Conservation (phyloP, 2,329 filamentous ascomycete genomes). For the Talaromyces sp. region DNA sequence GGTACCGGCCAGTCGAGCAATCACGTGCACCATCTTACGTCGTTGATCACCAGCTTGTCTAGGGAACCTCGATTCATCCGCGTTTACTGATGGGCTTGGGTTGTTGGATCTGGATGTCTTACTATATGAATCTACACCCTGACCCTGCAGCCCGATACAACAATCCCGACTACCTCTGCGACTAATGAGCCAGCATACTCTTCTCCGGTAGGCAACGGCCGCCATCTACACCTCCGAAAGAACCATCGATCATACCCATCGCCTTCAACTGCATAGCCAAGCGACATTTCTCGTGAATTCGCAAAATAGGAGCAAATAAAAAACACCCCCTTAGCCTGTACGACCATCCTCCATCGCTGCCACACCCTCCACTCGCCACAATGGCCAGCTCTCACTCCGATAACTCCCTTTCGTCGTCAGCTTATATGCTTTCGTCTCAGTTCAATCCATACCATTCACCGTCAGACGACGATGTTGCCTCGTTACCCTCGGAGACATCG, state of each 20-base stretch:
- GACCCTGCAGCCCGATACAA: background rate
- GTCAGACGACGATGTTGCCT: conserved; percentile 36
- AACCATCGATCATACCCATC: background rate
- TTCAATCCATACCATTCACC: conserved; percentile 15
- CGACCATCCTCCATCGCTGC: background rate
- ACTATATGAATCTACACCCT: background rate
- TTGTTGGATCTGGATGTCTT: background rate
- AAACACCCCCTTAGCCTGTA: background rate
- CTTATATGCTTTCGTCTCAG: conserved; percentile 34
- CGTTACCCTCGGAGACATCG: conserved; percentile 37
- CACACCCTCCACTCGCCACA: background rate
- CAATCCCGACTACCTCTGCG: background rate
- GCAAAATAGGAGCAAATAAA: background rate
- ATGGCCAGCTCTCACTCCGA: conserved; percentile 18
- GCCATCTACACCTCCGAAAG: background rate
- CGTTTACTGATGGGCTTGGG: background rate
- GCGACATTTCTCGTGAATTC: background rate
- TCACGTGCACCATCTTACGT: conserved; percentile 7
- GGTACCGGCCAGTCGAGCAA: background rate
- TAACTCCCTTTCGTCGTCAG: conserved; percentile 31
- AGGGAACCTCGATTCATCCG: background rate
- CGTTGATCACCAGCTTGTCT: background rate
- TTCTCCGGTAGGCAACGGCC: conserved; percentile 7
- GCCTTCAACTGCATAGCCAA: background rate
- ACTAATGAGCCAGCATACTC: conserved; percentile 7